Conservation (phyloP, 495 filamentous ascomycete genomes). For the Hyphodiscus hymeniophilus region DNA sequence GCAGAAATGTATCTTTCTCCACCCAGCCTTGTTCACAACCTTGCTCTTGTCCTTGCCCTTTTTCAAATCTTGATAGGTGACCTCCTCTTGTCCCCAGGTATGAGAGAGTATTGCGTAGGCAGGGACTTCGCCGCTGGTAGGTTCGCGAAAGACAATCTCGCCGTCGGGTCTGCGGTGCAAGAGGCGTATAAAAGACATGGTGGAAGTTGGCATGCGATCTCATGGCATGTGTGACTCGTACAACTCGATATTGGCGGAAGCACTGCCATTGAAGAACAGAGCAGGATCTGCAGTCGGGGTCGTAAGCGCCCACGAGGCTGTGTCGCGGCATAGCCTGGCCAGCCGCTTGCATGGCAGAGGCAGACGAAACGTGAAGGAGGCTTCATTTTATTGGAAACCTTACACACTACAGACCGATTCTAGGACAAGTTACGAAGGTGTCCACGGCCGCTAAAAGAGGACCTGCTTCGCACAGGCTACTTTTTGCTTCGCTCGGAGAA, state of each 20-base stretch:
- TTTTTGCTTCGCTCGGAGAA: conserved; percentile 2
- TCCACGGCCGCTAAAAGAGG: background rate
- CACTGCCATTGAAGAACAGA: background rate
- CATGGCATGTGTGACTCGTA: background rate
- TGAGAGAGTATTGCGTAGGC: no score
- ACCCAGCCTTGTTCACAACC: no score
- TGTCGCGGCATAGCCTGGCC: no score
- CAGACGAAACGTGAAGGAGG: background rate
- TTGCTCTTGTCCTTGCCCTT: no score
- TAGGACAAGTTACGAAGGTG: background rate
- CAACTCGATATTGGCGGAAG: background rate
- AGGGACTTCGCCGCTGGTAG: no score
- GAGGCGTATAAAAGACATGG: no score
- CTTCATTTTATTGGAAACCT: background rate
- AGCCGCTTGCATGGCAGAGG: background rate
- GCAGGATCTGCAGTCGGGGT: background rate
- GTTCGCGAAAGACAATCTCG: no score
- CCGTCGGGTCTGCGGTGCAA: background rate
- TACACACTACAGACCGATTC: no score
- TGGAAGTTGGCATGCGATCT: no score
- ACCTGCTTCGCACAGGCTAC: conserved; percentile 1
- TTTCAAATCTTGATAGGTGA: background rate
- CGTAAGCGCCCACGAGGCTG: background rate
- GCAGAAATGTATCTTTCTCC: no score
- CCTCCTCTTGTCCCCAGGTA: background rate